These are phyloP conservation scores for Cladobotryum mycophilum DNA, from an alignment of 2,329 filamentous ascomycete species.

Conservation along the genomic window DNA sequence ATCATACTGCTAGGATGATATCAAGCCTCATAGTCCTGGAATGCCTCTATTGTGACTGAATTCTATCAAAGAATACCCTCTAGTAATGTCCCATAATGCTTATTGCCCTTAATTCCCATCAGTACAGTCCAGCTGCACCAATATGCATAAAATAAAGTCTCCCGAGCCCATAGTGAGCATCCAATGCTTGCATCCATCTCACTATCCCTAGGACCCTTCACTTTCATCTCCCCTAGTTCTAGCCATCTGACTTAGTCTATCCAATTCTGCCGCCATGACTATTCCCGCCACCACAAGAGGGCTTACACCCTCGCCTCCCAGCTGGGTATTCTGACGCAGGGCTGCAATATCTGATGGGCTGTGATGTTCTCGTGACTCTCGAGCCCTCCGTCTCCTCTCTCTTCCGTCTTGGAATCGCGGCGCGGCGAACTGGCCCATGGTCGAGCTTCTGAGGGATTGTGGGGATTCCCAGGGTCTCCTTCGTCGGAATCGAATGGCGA, in stretches of 20 bases:
- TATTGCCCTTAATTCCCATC: too few relatives aligned
- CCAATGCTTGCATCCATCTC: not conserved
- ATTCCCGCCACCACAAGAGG: slow-evolving; percentile 23
- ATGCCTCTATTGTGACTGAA: too few relatives aligned
- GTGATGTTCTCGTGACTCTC: slow-evolving; percentile 21
- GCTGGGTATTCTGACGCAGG: slow-evolving; percentile 15
- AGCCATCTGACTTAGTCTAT: slow-evolving; percentile 25
- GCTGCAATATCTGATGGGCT: slow-evolving; percentile 18
- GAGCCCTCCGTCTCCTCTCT: slow-evolving; percentile 25
- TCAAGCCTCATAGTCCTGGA: too few relatives aligned
- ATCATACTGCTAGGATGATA: too few relatives aligned
- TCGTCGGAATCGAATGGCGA: slow-evolving; percentile 19
- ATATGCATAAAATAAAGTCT: too few relatives aligned
- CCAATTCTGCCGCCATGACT: slow-evolving; percentile 25
- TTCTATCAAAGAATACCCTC: not conserved
- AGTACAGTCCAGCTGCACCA: too few relatives aligned
- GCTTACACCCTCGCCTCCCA: slow-evolving; percentile 16
- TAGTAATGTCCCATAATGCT: not conserved
- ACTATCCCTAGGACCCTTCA: not conserved
- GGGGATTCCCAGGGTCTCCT: slow-evolving; percentile 21
- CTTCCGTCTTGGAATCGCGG: slow-evolving; percentile 19
- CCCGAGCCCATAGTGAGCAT: too few relatives aligned
- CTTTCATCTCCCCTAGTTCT: slow-evolving; percentile 5
- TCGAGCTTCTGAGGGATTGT: slow-evolving; percentile 13
- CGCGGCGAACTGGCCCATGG: slow-evolving; percentile 7